Evolutionary conservation across 1,284 basidiomycete species (phyloP), one percentile per base, ranked within the genome.

Genomic region (Puccinia horiana): DNA sequence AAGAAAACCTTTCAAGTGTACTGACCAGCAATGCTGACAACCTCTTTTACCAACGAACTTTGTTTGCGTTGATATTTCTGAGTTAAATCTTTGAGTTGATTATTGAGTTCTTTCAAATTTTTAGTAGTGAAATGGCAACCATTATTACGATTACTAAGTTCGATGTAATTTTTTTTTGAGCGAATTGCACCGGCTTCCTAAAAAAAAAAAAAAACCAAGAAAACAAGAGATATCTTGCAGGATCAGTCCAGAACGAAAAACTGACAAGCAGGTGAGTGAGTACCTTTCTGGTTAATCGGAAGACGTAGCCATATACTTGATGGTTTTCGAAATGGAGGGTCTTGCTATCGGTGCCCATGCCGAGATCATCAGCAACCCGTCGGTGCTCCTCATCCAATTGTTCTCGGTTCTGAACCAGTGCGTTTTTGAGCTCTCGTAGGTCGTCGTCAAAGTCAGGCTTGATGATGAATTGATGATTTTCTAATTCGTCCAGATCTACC

Each of bases 81-180:
- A 11, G 91, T 92, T 9, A 91, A 88, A 74, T 93, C 92, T 77
- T 90, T 90, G 85, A 92, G 93, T 79, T 95, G 91, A 26, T 91
- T 92, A 29, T 93, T 92, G 4, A 92, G 89, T 37, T 90, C 89
- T 86, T 93, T 93, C 77, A 99, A 88, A 8, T 87, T 89, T 78
- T 90, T 89, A 0, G 96, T 99, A n/a, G 93, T 94, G 87, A 99
- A 99, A 87, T 92, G 95, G 0, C 93, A 90, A 0, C 97, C 97
- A 77, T 91, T 91, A 87, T 98, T 98, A 85, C 91, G 90, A 4
- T 94, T 95, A 32, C 92, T 91, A 0, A 98, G 89, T 85, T 98
- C 96, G 56, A 91, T 92, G 86, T 94, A 99, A 74, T 89, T 90
- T 84, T 91, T 91, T 83, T 90, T 91, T 83, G 90, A 89, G 8